Conservation (phyloP, 2,329 filamentous ascomycete genomes). For the Exophiala oligosperma region DNA sequence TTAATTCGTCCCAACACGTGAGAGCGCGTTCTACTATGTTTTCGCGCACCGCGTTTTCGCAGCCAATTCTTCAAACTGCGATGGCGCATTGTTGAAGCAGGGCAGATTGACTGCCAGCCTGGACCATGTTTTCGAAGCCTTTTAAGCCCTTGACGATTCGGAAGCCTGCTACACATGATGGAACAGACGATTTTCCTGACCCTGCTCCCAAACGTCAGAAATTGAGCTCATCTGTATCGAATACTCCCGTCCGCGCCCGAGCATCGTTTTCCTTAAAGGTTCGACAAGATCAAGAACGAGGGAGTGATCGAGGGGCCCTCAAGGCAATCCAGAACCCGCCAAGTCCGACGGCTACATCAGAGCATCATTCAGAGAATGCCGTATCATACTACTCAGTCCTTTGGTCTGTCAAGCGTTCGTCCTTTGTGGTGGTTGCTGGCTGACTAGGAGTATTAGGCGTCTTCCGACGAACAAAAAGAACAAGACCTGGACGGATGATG, state of each 20-base stretch:
- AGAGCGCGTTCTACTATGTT: too few relatives aligned
- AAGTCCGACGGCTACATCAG: constrained; percentile 31
- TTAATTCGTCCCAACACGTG: too few relatives aligned
- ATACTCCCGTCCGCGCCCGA: background rate
- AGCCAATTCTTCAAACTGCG: too few relatives aligned
- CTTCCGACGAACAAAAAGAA: constrained; percentile 72
- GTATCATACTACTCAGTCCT: constrained; percentile 24
- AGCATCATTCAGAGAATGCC: constrained; percentile 14
- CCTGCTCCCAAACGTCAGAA: constrained; percentile 40
- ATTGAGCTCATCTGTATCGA: constrained; percentile 27
- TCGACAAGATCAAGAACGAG: background rate
- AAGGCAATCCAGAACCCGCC: constrained; percentile 34
- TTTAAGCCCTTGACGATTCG: constrained; percentile 47
- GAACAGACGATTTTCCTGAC: constrained; percentile 17
- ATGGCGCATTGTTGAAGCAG: too few relatives aligned
- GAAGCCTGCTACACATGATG: constrained; percentile 28
- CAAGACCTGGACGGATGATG: constrained; percentile 76
- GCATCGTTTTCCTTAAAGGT: background rate
- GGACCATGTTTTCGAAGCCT: constrained; percentile 45
- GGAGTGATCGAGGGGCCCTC: constrained; percentile 9
- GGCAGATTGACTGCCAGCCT: background rate
- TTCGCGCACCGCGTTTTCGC: too few relatives aligned
- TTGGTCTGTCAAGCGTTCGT: constrained; percentile 40
- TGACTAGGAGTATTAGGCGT: constrained; percentile 37
- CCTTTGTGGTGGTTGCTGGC: background rate